phyloP scores from a whole-genome alignment of 208 protist genomes.

The Trypanosoma platydactyli region DNA sequence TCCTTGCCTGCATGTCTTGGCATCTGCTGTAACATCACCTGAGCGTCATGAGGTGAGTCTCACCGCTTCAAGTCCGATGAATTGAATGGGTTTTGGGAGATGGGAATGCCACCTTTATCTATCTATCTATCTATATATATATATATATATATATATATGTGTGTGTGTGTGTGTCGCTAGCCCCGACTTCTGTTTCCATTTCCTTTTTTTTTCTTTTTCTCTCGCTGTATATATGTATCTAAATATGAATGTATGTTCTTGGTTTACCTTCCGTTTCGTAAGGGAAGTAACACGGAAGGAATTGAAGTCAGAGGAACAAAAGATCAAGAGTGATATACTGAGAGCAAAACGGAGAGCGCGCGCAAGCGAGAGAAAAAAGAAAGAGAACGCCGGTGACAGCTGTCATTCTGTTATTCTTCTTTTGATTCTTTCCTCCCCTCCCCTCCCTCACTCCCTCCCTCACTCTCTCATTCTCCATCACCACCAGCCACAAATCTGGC shows the following conservation, averaged over 20 bases:
- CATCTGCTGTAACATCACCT: background rate
- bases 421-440: background rate
- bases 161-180: background rate
- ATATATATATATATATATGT: background rate
- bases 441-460: too few relatives aligned
- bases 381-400: background rate
- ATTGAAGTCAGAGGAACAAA: background rate
- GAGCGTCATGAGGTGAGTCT: background rate
- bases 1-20: conserved; percentile 22
- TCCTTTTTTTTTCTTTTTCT: conserved; percentile 1
- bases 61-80: background rate
- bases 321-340: background rate
- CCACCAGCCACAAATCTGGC: background rate
- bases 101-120: background rate
- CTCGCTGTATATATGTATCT: too few relatives aligned
- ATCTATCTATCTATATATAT: background rate
- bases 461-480: background rate
- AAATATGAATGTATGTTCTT: too few relatives aligned
- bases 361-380: background rate
- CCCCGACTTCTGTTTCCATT: conserved; percentile 7
- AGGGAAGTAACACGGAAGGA: too few relatives aligned
- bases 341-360: background rate
- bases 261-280: too few relatives aligned
- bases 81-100: background rate
- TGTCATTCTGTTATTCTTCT: conserved; percentile 7